Percentiles rank a stretch among this genome's conserved stretches.
These are phyloP conservation scores for Amanita rimosa DNA, from an alignment of 768 basidiomycete genomes.

Conservation along the genomic window DNA sequence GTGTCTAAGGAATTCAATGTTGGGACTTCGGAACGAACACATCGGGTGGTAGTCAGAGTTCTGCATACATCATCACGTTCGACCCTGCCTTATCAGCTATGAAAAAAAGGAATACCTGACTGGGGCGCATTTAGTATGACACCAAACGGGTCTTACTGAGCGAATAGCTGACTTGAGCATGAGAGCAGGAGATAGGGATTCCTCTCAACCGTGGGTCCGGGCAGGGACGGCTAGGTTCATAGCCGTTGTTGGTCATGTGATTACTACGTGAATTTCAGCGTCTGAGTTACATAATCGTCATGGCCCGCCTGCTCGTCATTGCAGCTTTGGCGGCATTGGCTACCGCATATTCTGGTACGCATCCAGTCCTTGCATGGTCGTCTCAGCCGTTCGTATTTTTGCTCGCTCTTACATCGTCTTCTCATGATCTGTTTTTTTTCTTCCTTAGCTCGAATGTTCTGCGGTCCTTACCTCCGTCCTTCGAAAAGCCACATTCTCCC, in stretches of 20 bases:
- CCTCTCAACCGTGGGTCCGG: not conserved
- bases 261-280: not conserved
- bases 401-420: not conserved
- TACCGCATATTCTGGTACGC: slow-evolving; percentile 49
- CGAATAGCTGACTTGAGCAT: slow-evolving; percentile 6
- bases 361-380: slow-evolving; percentile 64
- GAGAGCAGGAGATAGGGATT: not conserved
- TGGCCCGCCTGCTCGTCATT: slow-evolving; percentile 28
- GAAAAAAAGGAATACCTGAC: not conserved
- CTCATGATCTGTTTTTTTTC: not conserved
- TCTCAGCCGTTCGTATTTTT: slow-evolving; percentile 38
- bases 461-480: slow-evolving; percentile 24
- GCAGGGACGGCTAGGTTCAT: not conserved
- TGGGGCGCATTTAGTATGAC: not conserved
- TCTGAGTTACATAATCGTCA: slow-evolving; percentile 7
- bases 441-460: slow-evolving; percentile 36
- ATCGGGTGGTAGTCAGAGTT: slow-evolving; percentile 16
- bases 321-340: slow-evolving; percentile 34
- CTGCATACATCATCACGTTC: slow-evolving; percentile 12
- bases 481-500: slow-evolving; percentile 23
- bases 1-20: slow-evolving; percentile 54
- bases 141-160: not conserved
- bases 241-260: slow-evolving; percentile 13
- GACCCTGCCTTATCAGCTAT: not conserved
- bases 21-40: slow-evolving; percentile 14